Evolutionary conservation across 1,139 yeast species (phyloP).

Genomic region (Sugiyamaella xylanicola): DNA sequence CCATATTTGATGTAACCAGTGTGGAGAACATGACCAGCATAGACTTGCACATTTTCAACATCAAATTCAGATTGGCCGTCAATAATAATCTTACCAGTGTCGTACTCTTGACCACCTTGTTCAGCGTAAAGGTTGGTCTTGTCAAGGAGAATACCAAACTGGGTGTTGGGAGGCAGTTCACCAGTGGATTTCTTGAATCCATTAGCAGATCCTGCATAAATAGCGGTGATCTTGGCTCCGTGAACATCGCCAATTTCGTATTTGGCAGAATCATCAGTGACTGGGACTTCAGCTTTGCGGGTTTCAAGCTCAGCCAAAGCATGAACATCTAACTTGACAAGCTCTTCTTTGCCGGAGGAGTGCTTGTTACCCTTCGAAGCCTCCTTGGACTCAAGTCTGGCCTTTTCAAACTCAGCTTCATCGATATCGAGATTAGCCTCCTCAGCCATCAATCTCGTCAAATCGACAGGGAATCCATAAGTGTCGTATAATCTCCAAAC

Average conservation of each 20-base stretch:
- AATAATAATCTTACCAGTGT: constrained; percentile 87
- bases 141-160: constrained; percentile 79
- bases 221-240: constrained; percentile 55
- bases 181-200: constrained; percentile 55
- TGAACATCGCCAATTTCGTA: constrained; percentile 41
- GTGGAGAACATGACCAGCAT: constrained; percentile 94
- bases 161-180: constrained; percentile 49
- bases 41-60: constrained; percentile 87
- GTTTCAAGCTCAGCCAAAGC: constrained; percentile 58
- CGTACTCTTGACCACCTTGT: constrained; percentile 98
- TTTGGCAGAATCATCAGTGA: constrained; percentile 81
- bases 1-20: constrained; percentile 89
- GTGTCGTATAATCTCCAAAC: constrained; percentile 99
- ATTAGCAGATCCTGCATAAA: constrained; percentile 59
- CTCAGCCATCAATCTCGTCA: constrained; percentile 97
- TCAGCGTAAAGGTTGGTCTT: constrained; percentile 96
- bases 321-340: constrained; percentile 87
- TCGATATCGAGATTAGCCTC: constrained; percentile 95
- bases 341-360: constrained; percentile 54
- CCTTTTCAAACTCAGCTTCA: constrained; percentile 86
- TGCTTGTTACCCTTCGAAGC: constrained; percentile 91
- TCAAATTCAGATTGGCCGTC: constrained; percentile 87
- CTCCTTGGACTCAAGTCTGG: constrained; percentile 84
- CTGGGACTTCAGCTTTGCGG: constrained; percentile 55
- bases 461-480: constrained; percentile 99